These are phyloP conservation scores for Salix udensis DNA, from an alignment of 345 rosid genomes.

Conservation along the genomic window DNA sequence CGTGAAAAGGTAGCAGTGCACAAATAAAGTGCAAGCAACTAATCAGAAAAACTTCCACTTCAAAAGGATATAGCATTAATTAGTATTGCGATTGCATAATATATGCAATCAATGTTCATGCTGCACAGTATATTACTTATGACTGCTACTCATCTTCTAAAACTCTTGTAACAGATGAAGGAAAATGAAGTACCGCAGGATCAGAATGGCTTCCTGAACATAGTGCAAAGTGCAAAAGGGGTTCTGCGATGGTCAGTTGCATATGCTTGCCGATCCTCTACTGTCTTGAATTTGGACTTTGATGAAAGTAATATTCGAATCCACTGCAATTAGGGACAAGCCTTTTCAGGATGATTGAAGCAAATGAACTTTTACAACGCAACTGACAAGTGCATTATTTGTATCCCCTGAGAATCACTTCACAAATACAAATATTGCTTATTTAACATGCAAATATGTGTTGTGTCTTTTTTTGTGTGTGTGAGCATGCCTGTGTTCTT, in stretches of 20 bases:
- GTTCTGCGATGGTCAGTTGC: slow-evolving; percentile 60
- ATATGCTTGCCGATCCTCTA: slow-evolving; percentile 66
- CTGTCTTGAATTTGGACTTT: slow-evolving; percentile 62
- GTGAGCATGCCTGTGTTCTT: background rate
- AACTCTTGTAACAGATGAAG: background rate
- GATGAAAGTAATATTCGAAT: slow-evolving; percentile 65
- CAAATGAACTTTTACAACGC: background rate
- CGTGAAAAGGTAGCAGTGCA: background rate
- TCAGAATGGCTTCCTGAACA: slow-evolving; percentile 92
- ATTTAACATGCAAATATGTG: background rate
- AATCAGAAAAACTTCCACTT: background rate
- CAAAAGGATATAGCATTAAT: background rate
- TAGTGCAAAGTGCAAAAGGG: slow-evolving; percentile 78
- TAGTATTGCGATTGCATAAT: background rate
- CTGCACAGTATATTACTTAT: background rate
- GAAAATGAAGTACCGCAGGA: slow-evolving; percentile 66
- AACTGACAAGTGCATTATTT: background rate
- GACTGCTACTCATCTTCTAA: background rate
- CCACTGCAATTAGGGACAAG: slow-evolving; percentile 57
- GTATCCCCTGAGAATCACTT: background rate
- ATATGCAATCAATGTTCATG: background rate
- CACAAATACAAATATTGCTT: background rate
- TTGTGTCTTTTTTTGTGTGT: background rate
- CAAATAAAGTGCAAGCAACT: background rate
- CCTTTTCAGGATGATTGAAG: slow-evolving; percentile 9